These are phyloP conservation scores for Lichtheimia ramosa DNA, from an alignment of 371 early-diverging fungal genomes.

Conservation along the genomic window DNA sequence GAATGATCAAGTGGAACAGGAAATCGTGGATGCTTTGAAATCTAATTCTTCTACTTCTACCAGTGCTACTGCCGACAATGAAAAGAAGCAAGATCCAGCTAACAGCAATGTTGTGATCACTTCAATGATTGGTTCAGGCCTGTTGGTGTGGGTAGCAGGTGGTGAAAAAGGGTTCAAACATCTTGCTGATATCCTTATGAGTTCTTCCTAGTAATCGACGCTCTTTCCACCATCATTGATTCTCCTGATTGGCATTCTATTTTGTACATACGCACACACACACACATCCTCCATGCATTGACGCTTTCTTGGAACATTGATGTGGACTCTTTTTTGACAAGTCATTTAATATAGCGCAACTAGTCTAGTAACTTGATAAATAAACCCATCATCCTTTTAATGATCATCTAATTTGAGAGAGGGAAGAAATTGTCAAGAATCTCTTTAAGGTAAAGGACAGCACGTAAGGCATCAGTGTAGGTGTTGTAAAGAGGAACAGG, in stretches of 20 bases:
- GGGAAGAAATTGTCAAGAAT: slow-evolving; percentile 41
- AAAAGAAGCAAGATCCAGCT: not conserved
- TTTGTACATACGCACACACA: too few species aligned
- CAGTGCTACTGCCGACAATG: not conserved
- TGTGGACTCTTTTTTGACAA: too few species aligned
- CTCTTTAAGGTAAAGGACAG: slow-evolving; percentile 47
- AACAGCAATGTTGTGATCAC: slow-evolving; percentile 8
- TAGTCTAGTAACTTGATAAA: too few species aligned
- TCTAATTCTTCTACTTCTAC: not conserved
- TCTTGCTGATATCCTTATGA: slow-evolving; percentile 1
- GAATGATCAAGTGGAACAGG: slow-evolving; percentile 1
- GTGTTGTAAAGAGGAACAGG: slow-evolving; percentile 90
- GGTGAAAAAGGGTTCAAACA: slow-evolving; percentile 10
- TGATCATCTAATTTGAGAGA: not conserved
- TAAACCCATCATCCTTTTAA: too few species aligned
- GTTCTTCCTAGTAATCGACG: slow-evolving; percentile 2
- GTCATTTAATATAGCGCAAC: too few species aligned
- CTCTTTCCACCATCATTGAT: too few species aligned
- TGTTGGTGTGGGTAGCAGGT: slow-evolving; percentile 10
- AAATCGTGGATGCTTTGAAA: too few species aligned
- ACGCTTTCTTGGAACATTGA: too few species aligned
- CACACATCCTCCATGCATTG: too few species aligned
- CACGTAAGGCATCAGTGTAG: slow-evolving; percentile 73
- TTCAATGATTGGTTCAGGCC: slow-evolving; percentile 6
- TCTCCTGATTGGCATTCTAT: too few species aligned